Conservation (phyloP, 176 grass and related monocot genomes). For the Hordeum marinum region DNA sequence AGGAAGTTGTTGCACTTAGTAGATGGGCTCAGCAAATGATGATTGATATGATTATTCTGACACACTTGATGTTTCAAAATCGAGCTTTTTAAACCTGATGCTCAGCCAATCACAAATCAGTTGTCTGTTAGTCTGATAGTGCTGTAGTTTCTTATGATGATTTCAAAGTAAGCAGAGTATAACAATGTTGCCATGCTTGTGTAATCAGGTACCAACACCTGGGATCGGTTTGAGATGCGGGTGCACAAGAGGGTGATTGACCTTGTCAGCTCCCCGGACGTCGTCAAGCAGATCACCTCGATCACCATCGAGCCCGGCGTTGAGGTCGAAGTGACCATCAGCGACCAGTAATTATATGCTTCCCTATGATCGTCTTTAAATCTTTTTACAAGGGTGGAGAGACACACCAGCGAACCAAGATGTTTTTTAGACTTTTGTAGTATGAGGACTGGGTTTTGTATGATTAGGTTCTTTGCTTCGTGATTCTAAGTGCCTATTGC, state of each 20-base stretch:
- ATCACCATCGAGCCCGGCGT: constrained; percentile 69
- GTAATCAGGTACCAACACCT: constrained; percentile 52
- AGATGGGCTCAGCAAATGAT: constrained; percentile 35
- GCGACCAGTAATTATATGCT: constrained; percentile 7
- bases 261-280: constrained; percentile 48
- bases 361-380: no score
- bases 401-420: not conserved
- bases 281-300: constrained; percentile 71
- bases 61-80: constrained; percentile 42
- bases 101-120: not conserved
- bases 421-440: not conserved
- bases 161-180: no score
- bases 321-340: constrained; percentile 64
- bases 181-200: no score
- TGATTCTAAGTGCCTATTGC: not conserved
- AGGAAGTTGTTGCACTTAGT: no score
- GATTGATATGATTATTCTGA: constrained; percentile 17
- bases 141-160: no score
- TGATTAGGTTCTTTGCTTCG: not conserved
- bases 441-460: constrained; percentile 12
- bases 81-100: constrained; percentile 71
- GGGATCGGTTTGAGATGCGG: constrained; percentile 67
- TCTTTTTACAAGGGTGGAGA: not conserved
- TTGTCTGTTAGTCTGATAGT: no score
- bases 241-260: constrained; percentile 73